Percentiles rank a stretch among this genome's conserved stretches.
These are phyloP conservation scores for Davidsoniella australis DNA, from an alignment of 2,329 filamentous ascomycete species.

Conservation along the genomic window DNA sequence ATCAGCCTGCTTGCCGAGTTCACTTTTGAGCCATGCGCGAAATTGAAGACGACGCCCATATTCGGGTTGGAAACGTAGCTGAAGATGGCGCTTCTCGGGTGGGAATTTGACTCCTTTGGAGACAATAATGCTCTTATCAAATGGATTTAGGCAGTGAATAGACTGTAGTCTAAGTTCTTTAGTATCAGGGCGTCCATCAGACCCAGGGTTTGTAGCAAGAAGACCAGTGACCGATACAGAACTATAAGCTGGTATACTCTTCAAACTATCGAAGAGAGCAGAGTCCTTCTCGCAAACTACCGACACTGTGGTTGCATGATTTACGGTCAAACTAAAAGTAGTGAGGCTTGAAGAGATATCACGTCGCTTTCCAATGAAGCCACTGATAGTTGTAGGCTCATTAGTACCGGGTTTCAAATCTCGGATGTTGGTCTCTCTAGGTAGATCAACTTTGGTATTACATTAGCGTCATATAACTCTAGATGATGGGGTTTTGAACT, in stretches of 20 bases:
- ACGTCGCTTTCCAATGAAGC: conserved; percentile 53
- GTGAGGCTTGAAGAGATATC: conserved; percentile 52
- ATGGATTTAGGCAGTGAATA: conserved; percentile 53
- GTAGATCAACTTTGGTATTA: conserved; percentile 5
- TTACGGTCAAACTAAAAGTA: conserved; percentile 43
- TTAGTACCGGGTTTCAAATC: conserved; percentile 10
- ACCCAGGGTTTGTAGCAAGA: conserved; percentile 16
- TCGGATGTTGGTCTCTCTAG: neutral
- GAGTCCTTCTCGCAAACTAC: conserved; percentile 23
- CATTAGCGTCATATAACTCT: neutral
- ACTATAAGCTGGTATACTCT: conserved; percentile 30
- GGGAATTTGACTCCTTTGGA: conserved; percentile 58
- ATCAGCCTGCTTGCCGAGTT: conserved; percentile 36
- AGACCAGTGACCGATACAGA: conserved; percentile 33
- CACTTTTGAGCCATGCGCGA: conserved; percentile 41
- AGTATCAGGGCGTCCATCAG: conserved; percentile 14
- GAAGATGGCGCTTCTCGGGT: conserved; percentile 60
- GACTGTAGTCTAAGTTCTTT: conserved; percentile 22
- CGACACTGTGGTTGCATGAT: conserved; percentile 20
- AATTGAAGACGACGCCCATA: conserved; percentile 54
- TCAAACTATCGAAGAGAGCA: conserved; percentile 25
- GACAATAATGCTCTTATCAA: conserved; percentile 61
- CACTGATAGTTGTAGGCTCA: conserved; percentile 29
- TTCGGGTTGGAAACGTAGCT: conserved; percentile 57
- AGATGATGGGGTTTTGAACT: neutral